Percentiles rank a stretch among this genome's conserved stretches.
These are phyloP conservation scores for Capsella bursapastoris DNA, from an alignment of 345 rosid genomes.

Conservation along the genomic window DNA sequence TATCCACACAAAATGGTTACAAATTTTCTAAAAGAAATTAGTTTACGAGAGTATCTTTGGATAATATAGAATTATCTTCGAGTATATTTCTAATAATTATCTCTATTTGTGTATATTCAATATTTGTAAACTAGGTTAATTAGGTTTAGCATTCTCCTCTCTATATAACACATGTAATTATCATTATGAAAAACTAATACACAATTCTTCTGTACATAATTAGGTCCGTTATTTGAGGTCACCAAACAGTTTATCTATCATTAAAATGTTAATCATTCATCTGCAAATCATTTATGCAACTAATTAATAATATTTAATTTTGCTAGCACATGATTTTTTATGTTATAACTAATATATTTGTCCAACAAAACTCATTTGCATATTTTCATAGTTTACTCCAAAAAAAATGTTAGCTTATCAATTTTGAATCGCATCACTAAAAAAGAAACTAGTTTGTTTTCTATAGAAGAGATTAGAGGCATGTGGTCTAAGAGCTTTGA, in stretches of 20 bases:
- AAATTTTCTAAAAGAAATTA: neutral
- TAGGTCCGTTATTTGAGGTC: neutral
- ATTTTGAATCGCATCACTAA: neutral
- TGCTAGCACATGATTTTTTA: neutral
- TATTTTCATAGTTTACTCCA: neutral
- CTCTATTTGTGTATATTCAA: neutral
- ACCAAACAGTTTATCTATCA: slow-evolving; percentile 1
- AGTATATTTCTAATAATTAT: neutral
- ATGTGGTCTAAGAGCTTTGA: neutral
- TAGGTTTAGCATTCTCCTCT: neutral
- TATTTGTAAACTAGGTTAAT: neutral
- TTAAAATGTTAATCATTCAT: neutral
- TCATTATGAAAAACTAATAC: neutral
- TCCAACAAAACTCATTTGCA: neutral
- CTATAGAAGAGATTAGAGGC: neutral
- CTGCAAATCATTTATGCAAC: neutral
- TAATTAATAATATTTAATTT: neutral
- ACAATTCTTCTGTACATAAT: neutral
- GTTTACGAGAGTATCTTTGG: neutral
- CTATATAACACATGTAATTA: neutral
- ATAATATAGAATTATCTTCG: neutral
- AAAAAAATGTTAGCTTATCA: too few species aligned
- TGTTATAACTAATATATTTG: slow-evolving; percentile 2
- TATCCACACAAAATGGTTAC: neutral
- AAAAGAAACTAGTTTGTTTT: neutral